These are phyloP conservation scores for Colletotrichum sp. DNA, from an alignment of 2,329 filamentous ascomycete genomes.

Conservation along the genomic window DNA sequence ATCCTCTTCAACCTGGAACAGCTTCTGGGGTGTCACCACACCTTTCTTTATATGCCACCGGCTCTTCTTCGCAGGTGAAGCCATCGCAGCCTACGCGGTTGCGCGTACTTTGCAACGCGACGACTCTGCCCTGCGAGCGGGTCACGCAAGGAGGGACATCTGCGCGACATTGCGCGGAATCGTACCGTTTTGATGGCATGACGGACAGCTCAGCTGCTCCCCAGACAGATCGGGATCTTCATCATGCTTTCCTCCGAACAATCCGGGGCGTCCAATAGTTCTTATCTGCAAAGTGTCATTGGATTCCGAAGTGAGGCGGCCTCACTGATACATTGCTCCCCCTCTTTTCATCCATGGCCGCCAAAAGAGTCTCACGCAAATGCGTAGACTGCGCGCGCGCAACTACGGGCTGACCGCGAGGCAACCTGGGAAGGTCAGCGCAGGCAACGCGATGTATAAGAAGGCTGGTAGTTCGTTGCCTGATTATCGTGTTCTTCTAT, in stretches of 20 bases:
- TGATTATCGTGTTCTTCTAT: no score
- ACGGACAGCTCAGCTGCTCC: constrained; percentile 15
- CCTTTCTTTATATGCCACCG: neutral
- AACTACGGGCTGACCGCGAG: no score
- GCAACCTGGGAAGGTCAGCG: no score
- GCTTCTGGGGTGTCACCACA: neutral
- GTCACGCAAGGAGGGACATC: neutral
- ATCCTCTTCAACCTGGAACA: neutral
- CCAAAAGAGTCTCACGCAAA: no score
- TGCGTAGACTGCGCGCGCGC: no score
- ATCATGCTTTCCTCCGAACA: neutral
- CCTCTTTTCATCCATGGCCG: no score
- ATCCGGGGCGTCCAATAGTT: neutral
- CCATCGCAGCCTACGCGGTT: neutral
- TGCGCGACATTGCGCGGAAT: constrained; percentile 15
- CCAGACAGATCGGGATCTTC: constrained; percentile 1
- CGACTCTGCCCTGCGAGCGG: neutral
- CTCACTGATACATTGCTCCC: neutral
- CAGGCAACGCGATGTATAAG: no score
- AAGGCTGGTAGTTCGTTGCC: no score
- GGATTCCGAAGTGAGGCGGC: neutral
- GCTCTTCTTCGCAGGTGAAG: neutral
- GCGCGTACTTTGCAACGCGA: neutral
- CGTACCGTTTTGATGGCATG: constrained; percentile 3
- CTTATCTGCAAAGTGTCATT: neutral